A percentile compares a stretch with the other conserved stretches of the same genome.
Evolutionary conservation across 441 rosid species (phyloP).

Genomic region (Eruca vesicaria): DNA sequence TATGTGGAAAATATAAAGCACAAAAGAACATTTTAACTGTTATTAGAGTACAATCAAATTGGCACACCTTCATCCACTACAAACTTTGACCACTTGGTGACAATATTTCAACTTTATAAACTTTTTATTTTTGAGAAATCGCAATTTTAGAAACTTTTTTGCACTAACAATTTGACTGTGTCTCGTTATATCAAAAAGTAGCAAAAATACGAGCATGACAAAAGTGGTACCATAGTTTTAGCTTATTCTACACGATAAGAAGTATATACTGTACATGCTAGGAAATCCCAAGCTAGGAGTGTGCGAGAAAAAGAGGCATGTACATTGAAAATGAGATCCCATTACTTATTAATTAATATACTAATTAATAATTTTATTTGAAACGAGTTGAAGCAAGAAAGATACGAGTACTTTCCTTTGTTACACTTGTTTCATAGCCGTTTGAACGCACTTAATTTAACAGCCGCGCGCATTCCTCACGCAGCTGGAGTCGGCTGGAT

Average conservation of each 20-base stretch:
- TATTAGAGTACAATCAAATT: not conserved
- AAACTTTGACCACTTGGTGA: not conserved
- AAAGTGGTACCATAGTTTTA: not conserved
- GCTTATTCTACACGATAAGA: not conserved
- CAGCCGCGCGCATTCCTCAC: conserved; percentile 3
- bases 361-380: not conserved
- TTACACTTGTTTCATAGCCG: not conserved
- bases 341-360: no score
- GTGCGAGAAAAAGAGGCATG: no score
- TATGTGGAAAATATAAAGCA: not conserved
- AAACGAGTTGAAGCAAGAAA: not conserved
- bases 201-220: not conserved
- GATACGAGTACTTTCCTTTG: not conserved
- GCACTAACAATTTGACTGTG: not conserved
- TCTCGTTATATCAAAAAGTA: not conserved
- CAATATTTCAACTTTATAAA: not conserved
- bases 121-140: not conserved
- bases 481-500: not conserved
- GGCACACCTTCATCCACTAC: not conserved
- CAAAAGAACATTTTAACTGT: no score
- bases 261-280: not conserved
- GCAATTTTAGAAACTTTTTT: not conserved
- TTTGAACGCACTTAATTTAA: conserved; percentile 3
- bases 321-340: no score
- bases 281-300: not conserved